phyloP scores from a whole-genome alignment of 768 basidiomycete species.

The Clavulina sp. region DNA sequence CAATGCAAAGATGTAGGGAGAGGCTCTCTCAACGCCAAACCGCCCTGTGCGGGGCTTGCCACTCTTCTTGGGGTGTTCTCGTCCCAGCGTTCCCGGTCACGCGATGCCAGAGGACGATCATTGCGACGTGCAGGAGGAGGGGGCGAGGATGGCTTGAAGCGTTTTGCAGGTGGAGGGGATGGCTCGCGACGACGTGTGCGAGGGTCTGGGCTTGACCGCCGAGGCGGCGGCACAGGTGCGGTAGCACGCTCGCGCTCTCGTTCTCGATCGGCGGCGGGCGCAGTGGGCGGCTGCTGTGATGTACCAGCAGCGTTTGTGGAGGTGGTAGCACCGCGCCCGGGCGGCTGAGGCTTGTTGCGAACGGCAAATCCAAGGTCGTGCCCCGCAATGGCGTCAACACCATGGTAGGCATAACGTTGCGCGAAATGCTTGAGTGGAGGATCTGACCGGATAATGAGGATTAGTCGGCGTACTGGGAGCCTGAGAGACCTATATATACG shows the following conservation, averaged over 20 bases:
- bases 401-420: slow-evolving; percentile 64
- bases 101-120: too few species aligned
- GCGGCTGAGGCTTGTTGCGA: slow-evolving; percentile 18
- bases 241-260: slow-evolving; percentile 1
- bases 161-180: slow-evolving; percentile 9
- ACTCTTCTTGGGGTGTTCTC: slow-evolving; percentile 10
- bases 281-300: slow-evolving; percentile 2
- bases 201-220: slow-evolving; percentile 6
- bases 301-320: background rate
- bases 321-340: background rate
- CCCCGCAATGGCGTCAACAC: slow-evolving; percentile 74
- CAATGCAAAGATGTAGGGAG: slow-evolving; percentile 41
- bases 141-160: slow-evolving; percentile 11
- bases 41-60: background rate
- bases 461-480: background rate
- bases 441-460: slow-evolving; percentile 32
- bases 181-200: slow-evolving; percentile 7
- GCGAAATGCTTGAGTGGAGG: slow-evolving; percentile 76
- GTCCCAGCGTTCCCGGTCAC: slow-evolving; percentile 5
- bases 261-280: background rate
- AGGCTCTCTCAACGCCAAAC: too few species aligned
- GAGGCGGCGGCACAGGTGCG: slow-evolving; percentile 1
- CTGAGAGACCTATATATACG: slow-evolving; percentile 15
- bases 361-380: slow-evolving; percentile 70
- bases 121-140: slow-evolving; percentile 6